Conservation (phyloP, 2,329 filamentous ascomycete genomes). For the Chaetomium sp. region DNA sequence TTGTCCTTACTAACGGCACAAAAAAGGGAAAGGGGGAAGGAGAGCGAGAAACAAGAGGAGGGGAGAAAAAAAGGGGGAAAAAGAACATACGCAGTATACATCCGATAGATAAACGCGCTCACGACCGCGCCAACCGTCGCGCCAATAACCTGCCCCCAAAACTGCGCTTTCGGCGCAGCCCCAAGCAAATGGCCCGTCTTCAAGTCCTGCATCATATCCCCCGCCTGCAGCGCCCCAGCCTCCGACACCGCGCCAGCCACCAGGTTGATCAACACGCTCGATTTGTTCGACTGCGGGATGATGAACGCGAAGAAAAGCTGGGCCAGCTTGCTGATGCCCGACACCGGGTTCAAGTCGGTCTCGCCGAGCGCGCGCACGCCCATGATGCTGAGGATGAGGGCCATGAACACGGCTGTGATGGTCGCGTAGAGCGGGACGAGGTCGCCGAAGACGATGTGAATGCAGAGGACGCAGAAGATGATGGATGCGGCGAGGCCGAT, state of each 20-base stretch:
- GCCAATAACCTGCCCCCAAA: conserved; percentile 93
- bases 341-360: conserved; percentile 94
- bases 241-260: conserved; percentile 72
- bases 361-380: conserved; percentile 64
- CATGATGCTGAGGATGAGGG: conserved; percentile 71
- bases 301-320: conserved; percentile 92
- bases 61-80: not conserved
- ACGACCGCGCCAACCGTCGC: conserved; percentile 79
- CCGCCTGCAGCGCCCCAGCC: conserved; percentile 76
- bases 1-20: not conserved
- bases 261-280: conserved; percentile 90
- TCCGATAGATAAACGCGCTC: conserved; percentile 77
- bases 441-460: conserved; percentile 74
- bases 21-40: no score
- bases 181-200: conserved; percentile 93
- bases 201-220: conserved; percentile 93
- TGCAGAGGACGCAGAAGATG: conserved; percentile 70
- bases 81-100: conserved; percentile 61
- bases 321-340: conserved; percentile 91
- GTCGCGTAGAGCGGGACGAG: conserved; percentile 75
- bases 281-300: conserved; percentile 71
- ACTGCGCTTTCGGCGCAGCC: conserved; percentile 88
- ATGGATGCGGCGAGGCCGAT: conserved; percentile 74
- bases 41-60: not conserved
- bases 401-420: conserved; percentile 73